These are phyloP conservation scores for Pythium dissotocum DNA, from an alignment of 352 stramenopile species.

Conservation along the genomic window DNA sequence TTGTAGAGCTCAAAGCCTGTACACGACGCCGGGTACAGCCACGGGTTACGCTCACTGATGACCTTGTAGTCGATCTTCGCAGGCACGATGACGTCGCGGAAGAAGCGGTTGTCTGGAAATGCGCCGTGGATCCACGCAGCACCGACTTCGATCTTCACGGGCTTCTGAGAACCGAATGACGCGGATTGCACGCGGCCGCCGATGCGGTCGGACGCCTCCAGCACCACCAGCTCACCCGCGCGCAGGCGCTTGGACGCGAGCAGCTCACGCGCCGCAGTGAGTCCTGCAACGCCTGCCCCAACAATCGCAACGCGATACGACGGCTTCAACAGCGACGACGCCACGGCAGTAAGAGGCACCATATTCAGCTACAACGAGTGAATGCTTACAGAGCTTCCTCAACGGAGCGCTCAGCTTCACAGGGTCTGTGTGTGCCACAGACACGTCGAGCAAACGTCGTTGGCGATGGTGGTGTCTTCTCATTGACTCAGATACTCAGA, in stretches of 20 bases:
- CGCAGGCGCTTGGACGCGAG: conserved; percentile 36
- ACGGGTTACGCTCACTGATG: conserved; percentile 58
- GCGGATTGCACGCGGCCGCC: conserved; percentile 52
- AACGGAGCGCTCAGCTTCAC: no score
- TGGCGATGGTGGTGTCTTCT: background rate
- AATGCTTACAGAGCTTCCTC: background rate
- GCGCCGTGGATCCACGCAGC: conserved; percentile 67
- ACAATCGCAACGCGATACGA: conserved; percentile 43
- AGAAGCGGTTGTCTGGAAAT: conserved; percentile 35
- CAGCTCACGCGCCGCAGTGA: conserved; percentile 47
- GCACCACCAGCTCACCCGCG: conserved; percentile 37
- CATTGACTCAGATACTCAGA: background rate
- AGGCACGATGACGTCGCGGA: conserved; percentile 36
- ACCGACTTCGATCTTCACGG: conserved; percentile 52
- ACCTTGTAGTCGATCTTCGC: conserved; percentile 49
- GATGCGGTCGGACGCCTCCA: conserved; percentile 51
- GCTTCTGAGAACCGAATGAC: conserved; percentile 43
- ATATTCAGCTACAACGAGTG: background rate
- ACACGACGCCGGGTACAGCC: conserved; percentile 52
- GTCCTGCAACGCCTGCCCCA: conserved; percentile 47
- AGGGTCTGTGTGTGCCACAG: no score
- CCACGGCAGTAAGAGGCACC: background rate
- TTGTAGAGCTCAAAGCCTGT: conserved; percentile 50
- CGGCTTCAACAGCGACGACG: background rate
- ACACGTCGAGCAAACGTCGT: background rate